Conservation (phyloP, 2,329 filamentous ascomycete species). For the Neoscytalidium dimidiatum region DNA sequence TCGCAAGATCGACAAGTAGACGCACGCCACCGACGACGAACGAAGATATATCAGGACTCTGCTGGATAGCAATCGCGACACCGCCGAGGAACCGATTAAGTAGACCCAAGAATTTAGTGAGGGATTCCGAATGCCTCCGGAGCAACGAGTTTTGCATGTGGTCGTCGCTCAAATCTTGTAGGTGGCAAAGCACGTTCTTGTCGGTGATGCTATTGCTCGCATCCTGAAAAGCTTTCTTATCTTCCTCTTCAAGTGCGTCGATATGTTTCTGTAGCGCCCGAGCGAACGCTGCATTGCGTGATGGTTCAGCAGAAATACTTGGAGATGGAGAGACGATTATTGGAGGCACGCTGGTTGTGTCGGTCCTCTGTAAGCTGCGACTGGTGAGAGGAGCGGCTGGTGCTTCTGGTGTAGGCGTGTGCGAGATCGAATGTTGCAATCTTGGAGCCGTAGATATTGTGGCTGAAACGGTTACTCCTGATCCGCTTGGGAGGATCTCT, state of each 20-base stretch:
- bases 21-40: conserved; percentile 27
- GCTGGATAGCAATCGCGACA: conserved; percentile 25
- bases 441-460: neutral
- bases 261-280: conserved; percentile 11
- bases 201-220: conserved; percentile 21
- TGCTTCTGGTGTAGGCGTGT: neutral
- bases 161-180: conserved; percentile 21
- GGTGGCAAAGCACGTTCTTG: conserved; percentile 18
- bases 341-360: neutral
- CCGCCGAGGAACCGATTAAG: conserved; percentile 27
- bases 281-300: neutral
- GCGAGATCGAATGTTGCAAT: neutral
- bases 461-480: neutral
- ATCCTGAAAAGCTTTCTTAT: conserved; percentile 24
- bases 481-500: neutral
- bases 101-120: conserved; percentile 24
- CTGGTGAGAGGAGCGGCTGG: neutral
- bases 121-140: conserved; percentile 24
- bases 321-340: neutral
- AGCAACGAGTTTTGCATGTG: conserved; percentile 25
- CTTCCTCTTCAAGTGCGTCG: conserved; percentile 21
- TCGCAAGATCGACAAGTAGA: conserved; percentile 25
- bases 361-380: neutral
- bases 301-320: neutral
- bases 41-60: conserved; percentile 24